These are phyloP conservation scores for Excoecaria agallocha DNA, from an alignment of 345 rosid genomes.

Conservation along the genomic window DNA sequence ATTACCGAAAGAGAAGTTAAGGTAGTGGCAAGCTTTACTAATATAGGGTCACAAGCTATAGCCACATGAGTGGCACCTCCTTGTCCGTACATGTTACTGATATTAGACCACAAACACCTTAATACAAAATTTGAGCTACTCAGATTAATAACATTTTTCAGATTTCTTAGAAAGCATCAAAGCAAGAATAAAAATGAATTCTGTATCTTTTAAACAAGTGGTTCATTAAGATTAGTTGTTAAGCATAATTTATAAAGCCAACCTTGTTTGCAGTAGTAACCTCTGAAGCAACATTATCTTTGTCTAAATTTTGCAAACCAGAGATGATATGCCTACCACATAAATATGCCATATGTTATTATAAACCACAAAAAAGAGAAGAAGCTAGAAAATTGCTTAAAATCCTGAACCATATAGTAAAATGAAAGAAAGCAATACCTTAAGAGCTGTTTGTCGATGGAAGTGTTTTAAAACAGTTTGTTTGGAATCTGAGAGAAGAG, in stretches of 20 bases:
- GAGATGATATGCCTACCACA: conserved; percentile 42
- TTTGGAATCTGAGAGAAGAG: conserved; percentile 42
- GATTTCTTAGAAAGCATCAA: too few relatives aligned
- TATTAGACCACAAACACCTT: too few relatives aligned
- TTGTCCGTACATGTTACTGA: too few relatives aligned
- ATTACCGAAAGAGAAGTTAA: conserved; percentile 63
- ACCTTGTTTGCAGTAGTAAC: too few relatives aligned
- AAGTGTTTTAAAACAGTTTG: conserved; percentile 40
- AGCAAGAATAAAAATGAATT: too few relatives aligned
- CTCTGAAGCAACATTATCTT: too few relatives aligned
- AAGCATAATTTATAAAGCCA: too few relatives aligned
- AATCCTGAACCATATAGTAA: not conserved
- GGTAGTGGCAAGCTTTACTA: conserved; percentile 52
- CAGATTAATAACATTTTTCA: too few relatives aligned
- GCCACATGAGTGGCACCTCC: conserved; percentile 75
- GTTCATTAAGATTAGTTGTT: too few relatives aligned
- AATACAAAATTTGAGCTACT: not conserved
- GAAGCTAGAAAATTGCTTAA: too few relatives aligned
- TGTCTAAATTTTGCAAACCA: conserved; percentile 52
- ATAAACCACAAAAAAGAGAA: not conserved
- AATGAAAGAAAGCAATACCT: conserved; percentile 25
- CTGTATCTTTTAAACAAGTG: too few relatives aligned
- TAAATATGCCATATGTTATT: too few relatives aligned
- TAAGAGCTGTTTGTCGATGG: conserved; percentile 50
- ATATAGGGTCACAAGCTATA: conserved; percentile 61